phyloP scores from a whole-genome alignment of 2,329 filamentous ascomycete species.

The Colletotrichum sp. region DNA sequence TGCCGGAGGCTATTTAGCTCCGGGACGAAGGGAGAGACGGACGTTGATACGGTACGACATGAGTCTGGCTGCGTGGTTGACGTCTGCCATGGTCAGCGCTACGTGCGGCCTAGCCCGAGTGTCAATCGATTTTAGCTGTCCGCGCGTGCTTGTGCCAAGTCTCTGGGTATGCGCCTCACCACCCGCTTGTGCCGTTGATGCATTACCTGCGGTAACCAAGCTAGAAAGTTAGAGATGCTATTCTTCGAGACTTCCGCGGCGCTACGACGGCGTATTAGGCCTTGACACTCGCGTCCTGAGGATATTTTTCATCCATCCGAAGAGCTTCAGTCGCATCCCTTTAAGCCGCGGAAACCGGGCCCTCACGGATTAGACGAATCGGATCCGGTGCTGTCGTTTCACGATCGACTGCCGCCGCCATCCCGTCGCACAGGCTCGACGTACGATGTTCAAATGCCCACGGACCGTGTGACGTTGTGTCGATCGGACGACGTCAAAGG shows the following conservation, averaged over 20 bases:
- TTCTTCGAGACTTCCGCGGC: not conserved
- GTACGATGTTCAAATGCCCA: not conserved
- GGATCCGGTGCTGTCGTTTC: not conserved
- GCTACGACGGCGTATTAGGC: not conserved
- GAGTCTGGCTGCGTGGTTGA: not conserved
- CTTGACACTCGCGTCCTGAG: not conserved
- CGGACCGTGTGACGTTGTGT: not conserved
- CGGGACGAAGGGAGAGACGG: not conserved
- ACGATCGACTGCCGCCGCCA: not conserved
- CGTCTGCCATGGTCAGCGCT: not conserved
- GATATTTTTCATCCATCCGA: not conserved
- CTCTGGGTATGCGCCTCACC: not conserved
- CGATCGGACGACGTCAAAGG: not conserved
- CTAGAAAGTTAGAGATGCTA: not conserved
- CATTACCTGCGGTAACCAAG: not conserved
- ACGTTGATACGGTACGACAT: not conserved
- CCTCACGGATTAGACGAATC: not conserved
- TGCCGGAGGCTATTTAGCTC: not conserved
- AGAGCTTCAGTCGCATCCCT: not conserved
- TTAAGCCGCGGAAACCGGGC: not conserved
- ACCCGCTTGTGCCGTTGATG: not conserved
- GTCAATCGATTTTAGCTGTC: not conserved
- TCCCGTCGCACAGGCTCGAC: not conserved
- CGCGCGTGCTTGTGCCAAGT: not conserved
- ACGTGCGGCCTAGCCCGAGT: not conserved